phyloP scores from a whole-genome alignment of 2,329 filamentous ascomycete species.

The Aspergillus sp. region DNA sequence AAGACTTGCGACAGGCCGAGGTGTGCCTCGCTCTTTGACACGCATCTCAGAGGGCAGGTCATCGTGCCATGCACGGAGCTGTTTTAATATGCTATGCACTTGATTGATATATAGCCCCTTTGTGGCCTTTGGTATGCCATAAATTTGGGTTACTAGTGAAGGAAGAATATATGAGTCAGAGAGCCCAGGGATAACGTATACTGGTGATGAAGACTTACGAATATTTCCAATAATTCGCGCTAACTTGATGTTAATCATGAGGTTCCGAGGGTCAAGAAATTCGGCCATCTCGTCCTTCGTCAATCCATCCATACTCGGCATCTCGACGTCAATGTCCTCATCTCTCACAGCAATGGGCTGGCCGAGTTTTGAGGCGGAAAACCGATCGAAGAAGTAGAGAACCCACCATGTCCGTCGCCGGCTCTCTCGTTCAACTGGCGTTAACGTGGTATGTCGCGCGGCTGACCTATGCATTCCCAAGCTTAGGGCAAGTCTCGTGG shows the following conservation, averaged over 20 bases:
- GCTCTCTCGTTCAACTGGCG: conserved; percentile 10
- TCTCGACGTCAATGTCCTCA: conserved; percentile 11
- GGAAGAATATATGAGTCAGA: not conserved
- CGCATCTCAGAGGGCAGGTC: conserved; percentile 9
- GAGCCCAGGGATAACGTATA: not conserved
- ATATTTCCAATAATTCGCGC: conserved; percentile 11
- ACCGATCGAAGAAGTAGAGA: conserved; percentile 13
- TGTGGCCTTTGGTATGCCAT: conserved; percentile 12
- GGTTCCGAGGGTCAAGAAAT: conserved; percentile 10
- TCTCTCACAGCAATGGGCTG: conserved; percentile 9
- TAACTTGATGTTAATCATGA: conserved; percentile 11
- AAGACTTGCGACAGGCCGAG: conserved; percentile 11
- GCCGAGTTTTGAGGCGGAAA: conserved; percentile 12
- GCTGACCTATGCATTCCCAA: conserved; percentile 13
- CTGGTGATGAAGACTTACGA: not conserved
- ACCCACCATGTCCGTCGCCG: conserved; percentile 14
- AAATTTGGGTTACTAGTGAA: conserved; percentile 9
- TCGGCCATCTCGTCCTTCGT: conserved; percentile 8
- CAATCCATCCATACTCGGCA: conserved; percentile 11
- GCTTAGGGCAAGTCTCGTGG: conserved; percentile 7
- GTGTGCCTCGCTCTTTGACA: conserved; percentile 3
- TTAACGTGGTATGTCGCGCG: conserved; percentile 3
- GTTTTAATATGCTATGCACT: conserved; percentile 12
- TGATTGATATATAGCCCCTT: conserved; percentile 9
- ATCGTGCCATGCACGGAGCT: conserved; percentile 10